phyloP scores from a whole-genome alignment of 2,329 filamentous ascomycete genomes.

The Ambrosiella beaveri region DNA sequence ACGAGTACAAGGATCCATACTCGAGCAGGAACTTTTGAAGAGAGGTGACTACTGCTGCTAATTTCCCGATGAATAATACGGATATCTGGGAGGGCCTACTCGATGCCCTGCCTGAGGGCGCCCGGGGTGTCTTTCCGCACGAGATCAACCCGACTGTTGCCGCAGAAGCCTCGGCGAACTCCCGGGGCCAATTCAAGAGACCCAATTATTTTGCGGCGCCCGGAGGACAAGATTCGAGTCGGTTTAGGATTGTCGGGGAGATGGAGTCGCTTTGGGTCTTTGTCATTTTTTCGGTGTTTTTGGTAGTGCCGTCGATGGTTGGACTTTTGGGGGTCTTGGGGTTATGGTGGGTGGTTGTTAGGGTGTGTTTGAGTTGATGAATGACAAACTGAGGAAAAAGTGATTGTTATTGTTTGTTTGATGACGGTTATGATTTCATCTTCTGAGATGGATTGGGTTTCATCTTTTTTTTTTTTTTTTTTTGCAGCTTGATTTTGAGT shows the following conservation, averaged over 20 bases:
- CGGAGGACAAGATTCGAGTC: not conserved
- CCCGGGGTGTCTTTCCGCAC: not conserved
- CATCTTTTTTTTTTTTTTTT: not conserved
- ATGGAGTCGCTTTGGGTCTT: not conserved
- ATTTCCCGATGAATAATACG: not conserved
- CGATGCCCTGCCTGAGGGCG: not conserved
- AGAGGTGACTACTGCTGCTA: not conserved
- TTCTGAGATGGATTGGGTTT: not conserved
- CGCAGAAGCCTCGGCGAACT: slow-evolving; percentile 6
- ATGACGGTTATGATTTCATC: not conserved
- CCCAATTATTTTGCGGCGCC: not conserved
- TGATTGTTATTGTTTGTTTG: not conserved
- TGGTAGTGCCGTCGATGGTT: not conserved
- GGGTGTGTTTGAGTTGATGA: not conserved
- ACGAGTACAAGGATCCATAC: slow-evolving; percentile 10
- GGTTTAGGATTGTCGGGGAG: not conserved
- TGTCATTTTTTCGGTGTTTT: slow-evolving; percentile 1
- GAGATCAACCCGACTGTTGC: slow-evolving; percentile 2
- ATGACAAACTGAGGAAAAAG: not conserved
- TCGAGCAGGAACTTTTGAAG: slow-evolving; percentile 6
- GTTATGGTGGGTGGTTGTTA: not conserved
- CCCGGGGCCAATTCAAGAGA: slow-evolving; percentile 2
- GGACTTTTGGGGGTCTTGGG: not conserved
- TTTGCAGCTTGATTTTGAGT: not conserved
- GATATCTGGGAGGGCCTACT: not conserved